phyloP scores from a whole-genome alignment of 305 asterid species.

The Solanum hybrid region DNA sequence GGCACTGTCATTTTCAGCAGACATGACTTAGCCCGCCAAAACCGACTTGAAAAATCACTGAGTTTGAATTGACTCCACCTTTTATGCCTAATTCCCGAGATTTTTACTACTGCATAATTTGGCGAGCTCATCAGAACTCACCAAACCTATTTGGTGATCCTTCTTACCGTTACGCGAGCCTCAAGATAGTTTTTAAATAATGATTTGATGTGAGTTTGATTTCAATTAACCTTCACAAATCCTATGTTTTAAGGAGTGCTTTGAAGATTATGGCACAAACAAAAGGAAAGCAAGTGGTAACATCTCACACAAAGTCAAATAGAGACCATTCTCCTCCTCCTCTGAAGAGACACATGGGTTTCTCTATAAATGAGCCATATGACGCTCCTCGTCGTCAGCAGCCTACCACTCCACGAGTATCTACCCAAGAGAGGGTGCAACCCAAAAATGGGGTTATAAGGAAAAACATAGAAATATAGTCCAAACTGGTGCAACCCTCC shows the following conservation, averaged over 20 bases:
- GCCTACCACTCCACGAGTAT: background rate
- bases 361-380: background rate
- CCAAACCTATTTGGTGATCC: background rate
- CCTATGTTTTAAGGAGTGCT: too few relatives aligned
- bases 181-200: background rate
- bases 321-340: background rate
- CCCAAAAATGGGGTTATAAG: background rate
- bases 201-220: background rate
- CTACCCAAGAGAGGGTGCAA: background rate
- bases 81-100: too few relatives aligned
- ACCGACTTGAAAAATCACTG: accelerated
- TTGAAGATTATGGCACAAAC: too few relatives aligned
- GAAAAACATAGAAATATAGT: background rate
- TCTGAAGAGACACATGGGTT: background rate
- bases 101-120: too few relatives aligned
- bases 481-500: background rate
- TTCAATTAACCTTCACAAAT: background rate
- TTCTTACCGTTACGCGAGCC: background rate
- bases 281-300: background rate
- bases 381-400: background rate
- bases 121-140: background rate
- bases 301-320: too few relatives aligned
- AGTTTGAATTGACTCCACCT: too few relatives aligned
- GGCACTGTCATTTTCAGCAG: too few relatives aligned
- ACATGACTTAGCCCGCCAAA: too few relatives aligned